Evolutionary conservation across 805 yeast genomes (phyloP).

Genomic region (Cyberlindnera petersonii): DNA sequence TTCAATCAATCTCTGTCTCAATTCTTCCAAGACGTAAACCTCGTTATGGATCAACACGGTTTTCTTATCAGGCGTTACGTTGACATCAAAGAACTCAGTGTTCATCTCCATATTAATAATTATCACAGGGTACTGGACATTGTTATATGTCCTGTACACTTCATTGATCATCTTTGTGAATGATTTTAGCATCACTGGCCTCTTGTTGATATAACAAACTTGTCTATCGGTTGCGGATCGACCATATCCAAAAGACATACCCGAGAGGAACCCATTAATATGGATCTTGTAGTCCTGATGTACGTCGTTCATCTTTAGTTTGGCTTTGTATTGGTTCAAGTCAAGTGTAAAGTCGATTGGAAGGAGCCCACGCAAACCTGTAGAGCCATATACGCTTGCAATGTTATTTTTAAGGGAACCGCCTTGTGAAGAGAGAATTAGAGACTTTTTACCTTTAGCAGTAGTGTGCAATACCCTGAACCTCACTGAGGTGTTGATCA

Average conservation of each 20-base stretch:
- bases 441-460: conserved; percentile 43
- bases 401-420: conserved; percentile 52
- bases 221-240: conserved; percentile 74
- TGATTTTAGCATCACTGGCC: conserved; percentile 65
- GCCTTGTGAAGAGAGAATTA: conserved; percentile 59
- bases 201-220: conserved; percentile 60
- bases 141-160: conserved; percentile 65
- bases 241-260: conserved; percentile 76
- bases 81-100: conserved; percentile 63
- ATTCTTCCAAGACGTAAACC: conserved; percentile 46
- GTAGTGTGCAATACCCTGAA: conserved; percentile 56
- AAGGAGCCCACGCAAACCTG: conserved; percentile 54
- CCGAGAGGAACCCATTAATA: conserved; percentile 65
- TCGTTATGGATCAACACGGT: conserved; percentile 69
- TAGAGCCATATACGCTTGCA: conserved; percentile 66
- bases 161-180: conserved; percentile 64
- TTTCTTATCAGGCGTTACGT: conserved; percentile 90
- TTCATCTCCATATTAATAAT: conserved; percentile 56
- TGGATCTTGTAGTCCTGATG: conserved; percentile 31
- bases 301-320: conserved; percentile 10
- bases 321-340: conserved; percentile 28
- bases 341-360: conserved; percentile 43
- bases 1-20: conserved; percentile 46
- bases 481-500: conserved; percentile 53
- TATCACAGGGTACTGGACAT: conserved; percentile 68